A percentile compares a stretch with the other conserved stretches of the same genome.
Evolutionary conservation across 2,329 filamentous ascomycete species (phyloP).

Genomic region (Botrytis cinerea): DNA sequence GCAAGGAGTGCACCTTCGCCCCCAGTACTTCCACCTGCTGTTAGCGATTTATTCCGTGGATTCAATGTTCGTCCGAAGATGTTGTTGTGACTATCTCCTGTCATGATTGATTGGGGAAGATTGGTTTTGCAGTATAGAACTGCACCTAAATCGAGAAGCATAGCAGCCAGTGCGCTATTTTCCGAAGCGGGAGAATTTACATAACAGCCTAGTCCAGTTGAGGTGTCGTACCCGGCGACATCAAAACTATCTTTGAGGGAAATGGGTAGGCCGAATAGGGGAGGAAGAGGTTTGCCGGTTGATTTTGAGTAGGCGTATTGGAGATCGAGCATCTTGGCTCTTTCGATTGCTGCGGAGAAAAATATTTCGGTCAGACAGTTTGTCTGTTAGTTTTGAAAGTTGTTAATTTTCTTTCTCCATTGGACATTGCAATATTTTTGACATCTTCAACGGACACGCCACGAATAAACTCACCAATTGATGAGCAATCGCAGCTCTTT

Average conservation of each 20-base stretch:
- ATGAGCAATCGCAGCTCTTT: constrained; percentile 51
- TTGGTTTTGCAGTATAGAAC: constrained; percentile 57
- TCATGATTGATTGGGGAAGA: constrained; percentile 7
- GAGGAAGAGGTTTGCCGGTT: constrained; percentile 43
- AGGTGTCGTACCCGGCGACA: constrained; percentile 57
- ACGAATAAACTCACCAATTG: constrained; percentile 37
- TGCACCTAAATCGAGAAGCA: constrained; percentile 63
- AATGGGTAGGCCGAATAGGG: constrained; percentile 32
- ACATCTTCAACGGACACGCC: background rate
- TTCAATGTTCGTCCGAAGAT: constrained; percentile 45
- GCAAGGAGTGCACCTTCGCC: constrained; percentile 39
- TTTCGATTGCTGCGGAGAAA: constrained; percentile 39
- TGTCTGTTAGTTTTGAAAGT: background rate
- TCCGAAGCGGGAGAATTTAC: constrained; percentile 73
- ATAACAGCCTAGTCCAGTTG: constrained; percentile 65
- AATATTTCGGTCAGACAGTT: constrained; percentile 48
- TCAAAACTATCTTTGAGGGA: constrained; percentile 63
- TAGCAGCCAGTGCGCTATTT: constrained; percentile 67
- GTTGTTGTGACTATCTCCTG: constrained; percentile 39
- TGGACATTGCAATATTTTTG: background rate
- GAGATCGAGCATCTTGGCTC: constrained; percentile 49
- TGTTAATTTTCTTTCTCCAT: background rate
- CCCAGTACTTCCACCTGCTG: constrained; percentile 38
- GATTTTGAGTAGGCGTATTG: constrained; percentile 36
- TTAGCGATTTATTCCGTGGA: constrained; percentile 40